phyloP scores from a whole-genome alignment of 2,329 filamentous ascomycete species.

The Trichoderma sp. region DNA sequence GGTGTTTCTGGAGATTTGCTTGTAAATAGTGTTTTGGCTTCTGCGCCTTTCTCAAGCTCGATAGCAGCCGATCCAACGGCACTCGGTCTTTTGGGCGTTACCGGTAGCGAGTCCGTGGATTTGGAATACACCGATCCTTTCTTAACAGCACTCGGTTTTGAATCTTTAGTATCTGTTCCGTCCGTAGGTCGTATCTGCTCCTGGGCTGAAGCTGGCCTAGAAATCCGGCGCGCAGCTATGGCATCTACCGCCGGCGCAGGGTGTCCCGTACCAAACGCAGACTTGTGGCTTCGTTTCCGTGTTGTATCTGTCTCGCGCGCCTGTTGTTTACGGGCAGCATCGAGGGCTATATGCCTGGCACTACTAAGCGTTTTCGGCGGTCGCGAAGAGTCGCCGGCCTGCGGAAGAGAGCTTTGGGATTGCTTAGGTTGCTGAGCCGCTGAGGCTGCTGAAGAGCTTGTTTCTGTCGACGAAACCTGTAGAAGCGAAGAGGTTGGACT shows the following conservation, averaged over 20 bases:
- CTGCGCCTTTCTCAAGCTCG: neutral
- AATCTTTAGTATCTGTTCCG: slow-evolving; percentile 1
- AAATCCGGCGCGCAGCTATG: neutral
- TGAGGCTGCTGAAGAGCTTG: neutral
- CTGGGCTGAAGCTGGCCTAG: neutral
- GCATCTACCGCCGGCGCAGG: neutral
- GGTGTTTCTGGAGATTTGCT: slow-evolving; percentile 4
- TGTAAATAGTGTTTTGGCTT: neutral
- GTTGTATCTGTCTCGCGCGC: neutral
- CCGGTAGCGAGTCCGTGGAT: neutral
- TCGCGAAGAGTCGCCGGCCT: neutral
- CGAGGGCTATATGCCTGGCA: neutral
- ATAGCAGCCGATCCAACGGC: neutral
- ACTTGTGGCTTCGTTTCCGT: slow-evolving; percentile 11
- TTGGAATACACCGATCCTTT: neutral
- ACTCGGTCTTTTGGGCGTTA: neutral
- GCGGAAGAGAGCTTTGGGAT: neutral
- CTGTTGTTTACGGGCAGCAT: neutral
- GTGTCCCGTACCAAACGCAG: slow-evolving; percentile 15
- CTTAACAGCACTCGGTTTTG: neutral
- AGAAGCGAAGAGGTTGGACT: neutral
- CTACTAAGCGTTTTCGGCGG: neutral
- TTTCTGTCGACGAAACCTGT: neutral
- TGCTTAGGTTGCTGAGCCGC: neutral
- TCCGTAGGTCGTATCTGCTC: neutral